These are phyloP conservation scores for Noccaea bulbosa DNA, from an alignment of 345 rosid genomes.

Conservation along the genomic window DNA sequence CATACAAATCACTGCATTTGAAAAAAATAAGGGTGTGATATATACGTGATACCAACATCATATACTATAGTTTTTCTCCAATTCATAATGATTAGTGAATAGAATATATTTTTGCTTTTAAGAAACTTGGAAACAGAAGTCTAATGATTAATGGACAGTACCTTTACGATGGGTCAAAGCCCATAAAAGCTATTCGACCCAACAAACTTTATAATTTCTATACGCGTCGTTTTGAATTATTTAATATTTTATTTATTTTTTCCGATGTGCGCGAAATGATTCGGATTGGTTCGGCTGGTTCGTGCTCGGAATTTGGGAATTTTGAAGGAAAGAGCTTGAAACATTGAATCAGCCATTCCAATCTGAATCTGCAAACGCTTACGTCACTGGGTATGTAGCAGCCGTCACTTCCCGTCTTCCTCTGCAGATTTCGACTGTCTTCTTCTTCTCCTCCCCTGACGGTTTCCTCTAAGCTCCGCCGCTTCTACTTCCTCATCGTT, in stretches of 20 bases:
- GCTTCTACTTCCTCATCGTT: constrained; percentile 20
- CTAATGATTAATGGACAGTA: too few relatives aligned
- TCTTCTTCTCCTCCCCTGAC: not conserved
- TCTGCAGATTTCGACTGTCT: constrained; percentile 16
- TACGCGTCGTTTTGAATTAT: not conserved
- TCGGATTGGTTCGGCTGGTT: constrained; percentile 31
- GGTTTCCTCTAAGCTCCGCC: constrained; percentile 17
- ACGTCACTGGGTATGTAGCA: constrained; percentile 40
- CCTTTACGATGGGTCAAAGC: constrained; percentile 1
- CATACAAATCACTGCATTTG: not conserved
- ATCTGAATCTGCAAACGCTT: constrained; percentile 35
- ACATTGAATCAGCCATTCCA: constrained; percentile 32
- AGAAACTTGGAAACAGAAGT: too few relatives aligned
- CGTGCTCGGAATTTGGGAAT: constrained; percentile 23
- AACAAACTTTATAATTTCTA: not conserved
- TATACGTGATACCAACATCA: too few relatives aligned
- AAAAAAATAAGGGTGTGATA: too few relatives aligned
- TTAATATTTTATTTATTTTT: too few relatives aligned
- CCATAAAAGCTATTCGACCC: not conserved
- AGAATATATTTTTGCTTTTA: too few relatives aligned
- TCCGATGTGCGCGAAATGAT: not conserved
- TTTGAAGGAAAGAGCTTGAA: constrained; percentile 9
- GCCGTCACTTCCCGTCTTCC: constrained; percentile 38
- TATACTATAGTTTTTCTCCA: too few relatives aligned
- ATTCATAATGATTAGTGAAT: too few relatives aligned